Conservation (phyloP, 2,329 filamentous ascomycete genomes). For the Sphaerostilbella broomeana region DNA sequence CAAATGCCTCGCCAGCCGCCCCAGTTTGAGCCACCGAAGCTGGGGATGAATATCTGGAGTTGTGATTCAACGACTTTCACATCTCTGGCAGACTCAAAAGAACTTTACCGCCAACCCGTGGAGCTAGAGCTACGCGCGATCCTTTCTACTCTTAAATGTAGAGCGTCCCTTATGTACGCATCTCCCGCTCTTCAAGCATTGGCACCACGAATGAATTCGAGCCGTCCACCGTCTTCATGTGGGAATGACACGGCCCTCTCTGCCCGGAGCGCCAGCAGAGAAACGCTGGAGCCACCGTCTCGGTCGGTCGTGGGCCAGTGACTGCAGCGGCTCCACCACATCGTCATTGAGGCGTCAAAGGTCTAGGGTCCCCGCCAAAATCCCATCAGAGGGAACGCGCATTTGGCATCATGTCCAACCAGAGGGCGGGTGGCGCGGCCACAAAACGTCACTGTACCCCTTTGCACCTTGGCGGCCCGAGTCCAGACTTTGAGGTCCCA, state of each 20-base stretch:
- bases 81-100: no score
- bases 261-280: neutral
- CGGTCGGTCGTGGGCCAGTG: neutral
- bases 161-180: no score
- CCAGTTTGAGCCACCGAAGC: no score
- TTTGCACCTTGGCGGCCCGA: slow-evolving; percentile 14
- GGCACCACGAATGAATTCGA: no score
- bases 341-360: slow-evolving; percentile 16
- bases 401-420: slow-evolving; percentile 9
- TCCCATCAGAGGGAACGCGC: slow-evolving; percentile 3
- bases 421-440: slow-evolving; percentile 12
- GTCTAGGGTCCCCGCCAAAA: slow-evolving; percentile 14
- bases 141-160: no score
- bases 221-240: no score
- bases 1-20: no score
- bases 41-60: no score
- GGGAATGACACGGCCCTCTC: neutral
- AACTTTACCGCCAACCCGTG: no score
- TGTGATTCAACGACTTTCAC: no score
- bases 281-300: slow-evolving; percentile 7
- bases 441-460: slow-evolving; percentile 19
- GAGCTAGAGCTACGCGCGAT: no score
- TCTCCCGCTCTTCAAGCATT: no score
- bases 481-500: slow-evolving; percentile 15
- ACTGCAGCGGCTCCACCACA: slow-evolving; percentile 9